Conservation (phyloP, 1,284 basidiomycete species). For the Puccinia polysora region DNA sequence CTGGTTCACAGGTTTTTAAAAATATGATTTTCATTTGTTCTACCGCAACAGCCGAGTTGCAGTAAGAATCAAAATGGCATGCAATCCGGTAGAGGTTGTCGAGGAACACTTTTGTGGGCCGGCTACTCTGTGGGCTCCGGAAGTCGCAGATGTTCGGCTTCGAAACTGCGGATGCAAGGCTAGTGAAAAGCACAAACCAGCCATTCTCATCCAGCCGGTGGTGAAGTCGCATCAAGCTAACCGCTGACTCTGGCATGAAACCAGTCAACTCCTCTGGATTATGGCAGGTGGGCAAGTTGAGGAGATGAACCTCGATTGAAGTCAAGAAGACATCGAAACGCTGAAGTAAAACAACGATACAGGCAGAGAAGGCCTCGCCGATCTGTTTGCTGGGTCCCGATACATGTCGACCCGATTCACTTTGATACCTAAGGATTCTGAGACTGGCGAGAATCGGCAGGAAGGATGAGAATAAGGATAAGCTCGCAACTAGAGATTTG, state of each 20-base stretch:
- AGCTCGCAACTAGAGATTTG: conserved; percentile 2
- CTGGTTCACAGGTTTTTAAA: conserved; percentile 13
- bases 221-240: conserved; percentile 21
- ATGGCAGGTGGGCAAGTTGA: conserved; percentile 23
- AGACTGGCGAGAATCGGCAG: conserved; percentile 20
- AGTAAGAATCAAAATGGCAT: conserved; percentile 23
- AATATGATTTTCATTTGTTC: conserved; percentile 22
- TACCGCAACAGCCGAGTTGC: conserved; percentile 4
- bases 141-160: background rate
- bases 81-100: conserved; percentile 20
- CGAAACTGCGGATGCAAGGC: conserved; percentile 4
- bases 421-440: background rate
- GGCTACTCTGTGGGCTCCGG: too few species aligned
- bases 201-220: conserved; percentile 12
- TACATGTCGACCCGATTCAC: background rate
- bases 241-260: background rate
- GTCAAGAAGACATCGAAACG: conserved; percentile 25
- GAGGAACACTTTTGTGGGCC: conserved; percentile 18
- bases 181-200: conserved; percentile 22
- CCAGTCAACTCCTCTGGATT: background rate
- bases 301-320: conserved; percentile 23
- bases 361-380: conserved; percentile 18
- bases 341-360: background rate
- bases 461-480: conserved; percentile 20
- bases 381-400: background rate